These are phyloP conservation scores for Coemansia sp. DNA, from an alignment of 192 early-diverging fungal species.

Conservation along the genomic window DNA sequence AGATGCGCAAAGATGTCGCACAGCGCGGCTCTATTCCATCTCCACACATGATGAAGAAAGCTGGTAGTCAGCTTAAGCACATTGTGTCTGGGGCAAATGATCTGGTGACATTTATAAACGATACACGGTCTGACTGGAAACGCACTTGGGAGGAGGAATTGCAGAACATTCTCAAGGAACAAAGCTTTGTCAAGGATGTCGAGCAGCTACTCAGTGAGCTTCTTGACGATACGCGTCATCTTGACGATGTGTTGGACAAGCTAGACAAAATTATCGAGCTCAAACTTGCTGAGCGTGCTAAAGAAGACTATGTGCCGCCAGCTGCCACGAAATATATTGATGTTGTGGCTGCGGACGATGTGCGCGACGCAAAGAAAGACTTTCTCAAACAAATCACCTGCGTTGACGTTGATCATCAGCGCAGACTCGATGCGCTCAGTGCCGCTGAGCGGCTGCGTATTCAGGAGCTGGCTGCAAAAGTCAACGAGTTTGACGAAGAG, in stretches of 20 bases:
- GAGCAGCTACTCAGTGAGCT: slow-evolving; percentile 70
- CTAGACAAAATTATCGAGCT: slow-evolving; percentile 64
- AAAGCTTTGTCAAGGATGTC: slow-evolving; percentile 76
- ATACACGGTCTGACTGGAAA: slow-evolving; percentile 71
- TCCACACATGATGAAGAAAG: slow-evolving; percentile 55
- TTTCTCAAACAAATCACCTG: slow-evolving; percentile 68
- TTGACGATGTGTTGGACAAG: slow-evolving; percentile 61
- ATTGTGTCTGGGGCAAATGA: slow-evolving; percentile 56
- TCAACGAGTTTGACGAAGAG: slow-evolving; percentile 78
- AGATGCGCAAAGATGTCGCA: slow-evolving; percentile 71
- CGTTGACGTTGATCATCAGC: slow-evolving; percentile 65
- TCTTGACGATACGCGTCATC: slow-evolving; percentile 61
- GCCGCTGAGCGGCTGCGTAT: slow-evolving; percentile 65
- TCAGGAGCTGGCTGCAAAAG: slow-evolving; percentile 64
- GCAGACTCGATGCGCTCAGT: slow-evolving; percentile 65
- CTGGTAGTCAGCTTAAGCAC: slow-evolving; percentile 54
- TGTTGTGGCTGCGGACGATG: slow-evolving; percentile 62
- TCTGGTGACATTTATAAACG: slow-evolving; percentile 61
- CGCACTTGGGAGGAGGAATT: slow-evolving; percentile 83
- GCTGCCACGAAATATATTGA: slow-evolving; percentile 50
- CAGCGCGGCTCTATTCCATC: slow-evolving; percentile 66
- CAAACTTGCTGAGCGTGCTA: slow-evolving; percentile 54
- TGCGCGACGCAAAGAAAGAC: slow-evolving; percentile 62
- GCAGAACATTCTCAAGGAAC: slow-evolving; percentile 77
- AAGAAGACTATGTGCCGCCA: slow-evolving; percentile 22